These are phyloP conservation scores for Bolboschoenoplectus hybrid DNA, from an alignment of 202 grass and related monocot species.

Conservation along the genomic window DNA sequence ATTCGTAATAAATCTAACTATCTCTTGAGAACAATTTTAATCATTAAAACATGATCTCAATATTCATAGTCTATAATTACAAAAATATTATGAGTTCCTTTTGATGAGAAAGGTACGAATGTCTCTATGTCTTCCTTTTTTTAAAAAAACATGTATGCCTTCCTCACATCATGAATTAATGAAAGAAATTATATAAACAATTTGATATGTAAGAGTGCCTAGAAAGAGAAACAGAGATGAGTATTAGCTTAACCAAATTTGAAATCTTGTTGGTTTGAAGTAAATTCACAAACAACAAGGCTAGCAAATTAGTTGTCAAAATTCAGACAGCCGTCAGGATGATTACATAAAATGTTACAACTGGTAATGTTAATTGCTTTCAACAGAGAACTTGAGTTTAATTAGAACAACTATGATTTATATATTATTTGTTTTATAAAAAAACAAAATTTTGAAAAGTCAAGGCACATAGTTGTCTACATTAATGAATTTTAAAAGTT, in stretches of 20 bases:
- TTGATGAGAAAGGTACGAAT: no score
- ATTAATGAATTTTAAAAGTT: background rate
- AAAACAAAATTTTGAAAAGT: background rate
- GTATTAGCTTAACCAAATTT: no score
- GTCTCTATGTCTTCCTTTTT: no score
- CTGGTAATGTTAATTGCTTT: background rate
- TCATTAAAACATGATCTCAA: background rate
- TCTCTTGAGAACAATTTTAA: background rate
- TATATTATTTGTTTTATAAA: background rate
- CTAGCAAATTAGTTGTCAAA: background rate
- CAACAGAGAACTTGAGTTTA: background rate
- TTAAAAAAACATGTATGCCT: no score
- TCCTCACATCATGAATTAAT: no score
- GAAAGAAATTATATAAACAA: no score
- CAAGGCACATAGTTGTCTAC: background rate
- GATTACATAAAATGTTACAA: background rate
- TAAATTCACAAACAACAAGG: no score
- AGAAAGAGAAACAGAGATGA: no score
- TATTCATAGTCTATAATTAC: background rate
- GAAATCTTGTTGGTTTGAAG: no score
- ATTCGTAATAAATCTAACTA: background rate
- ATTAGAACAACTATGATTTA: background rate
- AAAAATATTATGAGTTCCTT: background rate
- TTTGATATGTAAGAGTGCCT: no score
- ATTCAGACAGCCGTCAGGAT: background rate